phyloP scores from a whole-genome alignment of 768 basidiomycete species.

The Baorangia bicolor region DNA sequence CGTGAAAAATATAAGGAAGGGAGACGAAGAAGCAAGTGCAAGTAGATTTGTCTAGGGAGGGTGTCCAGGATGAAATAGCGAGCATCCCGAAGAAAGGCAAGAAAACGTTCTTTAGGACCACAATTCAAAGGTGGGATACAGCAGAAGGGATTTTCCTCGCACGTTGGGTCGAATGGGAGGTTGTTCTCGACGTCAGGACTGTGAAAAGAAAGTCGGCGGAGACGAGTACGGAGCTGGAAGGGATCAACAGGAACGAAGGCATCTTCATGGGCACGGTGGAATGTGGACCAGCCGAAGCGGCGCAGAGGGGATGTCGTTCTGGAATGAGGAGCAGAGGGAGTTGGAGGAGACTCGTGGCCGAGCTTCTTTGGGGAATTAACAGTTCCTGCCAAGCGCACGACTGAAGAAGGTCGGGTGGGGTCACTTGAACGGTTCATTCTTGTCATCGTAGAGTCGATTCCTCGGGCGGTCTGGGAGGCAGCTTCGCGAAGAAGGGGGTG shows the following conservation, averaged over 20 bases:
- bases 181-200: conserved; percentile 21
- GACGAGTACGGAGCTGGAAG: conserved; percentile 36
- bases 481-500: conserved; percentile 22
- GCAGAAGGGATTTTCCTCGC: conserved; percentile 21
- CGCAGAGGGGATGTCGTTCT: conserved; percentile 57
- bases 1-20: conserved; percentile 79
- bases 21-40: conserved; percentile 58
- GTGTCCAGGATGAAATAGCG: conserved; percentile 35
- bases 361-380: conserved; percentile 17
- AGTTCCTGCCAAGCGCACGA: conserved; percentile 5
- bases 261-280: conserved; percentile 53
- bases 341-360: conserved; percentile 26
- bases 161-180: conserved; percentile 19
- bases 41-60: conserved; percentile 44
- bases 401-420: conserved; percentile 7
- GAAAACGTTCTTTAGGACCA: conserved; percentile 9
- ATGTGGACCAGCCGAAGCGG: conserved; percentile 51
- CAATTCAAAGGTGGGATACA: conserved; percentile 24
- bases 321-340: conserved; percentile 37
- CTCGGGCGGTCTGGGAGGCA: conserved; percentile 1
- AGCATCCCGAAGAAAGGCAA: conserved; percentile 16
- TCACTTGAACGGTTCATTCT: conserved; percentile 10
- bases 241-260: conserved; percentile 59
- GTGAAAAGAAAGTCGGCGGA: conserved; percentile 21
- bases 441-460: conserved; percentile 9